These are phyloP conservation scores for Fraxinus floribunda DNA, from an alignment of 305 asterid genomes.

Conservation along the genomic window DNA sequence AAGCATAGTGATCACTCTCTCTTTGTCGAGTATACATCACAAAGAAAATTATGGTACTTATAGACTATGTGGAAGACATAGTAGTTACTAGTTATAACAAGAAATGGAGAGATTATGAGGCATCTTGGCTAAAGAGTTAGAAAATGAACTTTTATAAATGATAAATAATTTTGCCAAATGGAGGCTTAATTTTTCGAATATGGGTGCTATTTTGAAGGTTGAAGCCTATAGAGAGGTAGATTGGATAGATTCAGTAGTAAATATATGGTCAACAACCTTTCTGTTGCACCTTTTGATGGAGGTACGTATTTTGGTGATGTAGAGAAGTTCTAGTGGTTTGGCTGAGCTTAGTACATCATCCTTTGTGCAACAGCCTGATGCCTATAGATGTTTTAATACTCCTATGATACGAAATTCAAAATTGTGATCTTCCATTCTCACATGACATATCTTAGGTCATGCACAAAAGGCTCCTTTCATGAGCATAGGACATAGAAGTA, in stretches of 20 bases:
- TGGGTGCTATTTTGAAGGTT: not conserved
- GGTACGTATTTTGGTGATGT: not conserved
- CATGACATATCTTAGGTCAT: not conserved
- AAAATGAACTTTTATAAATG: not conserved
- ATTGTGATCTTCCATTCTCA: not conserved
- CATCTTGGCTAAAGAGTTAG: not conserved
- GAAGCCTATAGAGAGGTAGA: not conserved
- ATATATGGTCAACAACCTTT: not conserved
- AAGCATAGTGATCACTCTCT: not conserved
- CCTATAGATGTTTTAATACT: too few species aligned
- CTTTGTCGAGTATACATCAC: not conserved
- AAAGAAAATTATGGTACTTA: not conserved
- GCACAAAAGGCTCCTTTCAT: not conserved
- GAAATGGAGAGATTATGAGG: not conserved
- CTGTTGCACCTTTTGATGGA: not conserved
- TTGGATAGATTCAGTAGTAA: not conserved
- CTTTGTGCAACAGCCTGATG: too few species aligned
- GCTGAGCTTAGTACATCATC: not conserved
- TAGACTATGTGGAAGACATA: not conserved
- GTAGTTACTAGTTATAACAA: not conserved
- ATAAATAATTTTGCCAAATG: not conserved
- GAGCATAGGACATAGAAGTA: not conserved
- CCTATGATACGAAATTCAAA: not conserved
- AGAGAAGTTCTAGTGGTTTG: not conserved
- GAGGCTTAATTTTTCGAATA: too few species aligned